A percentile compares a stretch with the other conserved stretches of the same genome.
Conservation (phyloP, 495 filamentous ascomycete genomes). For the Penicillium paradoxum region DNA sequence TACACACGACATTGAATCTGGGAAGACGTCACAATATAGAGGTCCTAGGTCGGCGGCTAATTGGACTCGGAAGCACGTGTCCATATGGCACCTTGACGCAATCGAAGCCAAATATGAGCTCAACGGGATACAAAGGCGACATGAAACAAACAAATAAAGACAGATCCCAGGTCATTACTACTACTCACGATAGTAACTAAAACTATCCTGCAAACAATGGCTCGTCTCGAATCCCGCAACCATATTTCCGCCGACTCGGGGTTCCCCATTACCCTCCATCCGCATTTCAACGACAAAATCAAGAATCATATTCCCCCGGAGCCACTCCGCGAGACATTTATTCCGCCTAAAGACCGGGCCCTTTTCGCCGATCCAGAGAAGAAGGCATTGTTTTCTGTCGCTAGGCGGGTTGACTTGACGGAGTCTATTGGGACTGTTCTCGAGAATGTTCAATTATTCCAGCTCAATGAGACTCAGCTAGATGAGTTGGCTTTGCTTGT, state of each 20-base stretch:
- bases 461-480: conserved; percentile 31
- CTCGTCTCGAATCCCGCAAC: conserved; percentile 17
- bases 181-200: background rate
- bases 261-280: conserved; percentile 11
- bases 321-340: conserved; percentile 33
- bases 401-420: conserved; percentile 44
- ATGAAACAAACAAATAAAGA: background rate
- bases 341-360: conserved; percentile 45
- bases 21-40: background rate
- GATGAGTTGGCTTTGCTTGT: conserved; percentile 44
- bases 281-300: conserved; percentile 40
- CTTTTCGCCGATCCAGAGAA: conserved; percentile 49
- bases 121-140: background rate
- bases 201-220: conserved; percentile 6
- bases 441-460: conserved; percentile 40
- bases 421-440: conserved; percentile 47
- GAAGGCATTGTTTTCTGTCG: conserved; percentile 42
- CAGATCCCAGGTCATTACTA: background rate
- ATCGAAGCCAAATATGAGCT: background rate
- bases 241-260: conserved; percentile 20
- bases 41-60: background rate
- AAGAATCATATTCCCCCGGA: conserved; percentile 42
- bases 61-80: background rate
- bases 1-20: background rate
- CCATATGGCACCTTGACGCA: background rate